A percentile compares a stretch with the other conserved stretches of the same genome.
phyloP scores from a whole-genome alignment of 352 stramenopile species.

The Globisporangium perplexum region DNA sequence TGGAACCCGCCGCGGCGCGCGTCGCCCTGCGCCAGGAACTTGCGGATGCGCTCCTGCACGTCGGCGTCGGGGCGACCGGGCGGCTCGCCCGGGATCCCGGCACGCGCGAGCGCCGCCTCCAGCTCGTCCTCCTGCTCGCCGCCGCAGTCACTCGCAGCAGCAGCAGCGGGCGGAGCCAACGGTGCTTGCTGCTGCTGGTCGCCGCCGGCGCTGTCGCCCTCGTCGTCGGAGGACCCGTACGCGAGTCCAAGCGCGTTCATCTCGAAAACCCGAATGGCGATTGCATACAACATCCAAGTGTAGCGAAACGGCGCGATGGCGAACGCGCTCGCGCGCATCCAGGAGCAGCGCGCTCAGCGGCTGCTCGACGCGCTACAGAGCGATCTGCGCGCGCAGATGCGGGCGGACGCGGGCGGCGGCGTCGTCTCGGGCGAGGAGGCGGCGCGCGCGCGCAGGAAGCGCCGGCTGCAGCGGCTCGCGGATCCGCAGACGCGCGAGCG shows the following conservation, averaged over 20 bases:
- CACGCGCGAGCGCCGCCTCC: slow-evolving; percentile 27
- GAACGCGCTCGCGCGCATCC: slow-evolving; percentile 61
- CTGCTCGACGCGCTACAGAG: slow-evolving; percentile 53
- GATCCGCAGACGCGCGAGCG: slow-evolving; percentile 39
- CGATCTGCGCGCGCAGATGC: slow-evolving; percentile 53
- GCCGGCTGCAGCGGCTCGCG: slow-evolving; percentile 35
- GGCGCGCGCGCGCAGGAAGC: slow-evolving; percentile 33
- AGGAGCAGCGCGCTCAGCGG: slow-evolving; percentile 52
- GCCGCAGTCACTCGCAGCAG: background rate
- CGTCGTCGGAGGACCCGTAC: slow-evolving; percentile 33
- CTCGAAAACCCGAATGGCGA: too few relatives aligned
- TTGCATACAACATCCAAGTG: background rate
- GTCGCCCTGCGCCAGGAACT: slow-evolving; percentile 44
- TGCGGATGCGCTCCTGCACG: slow-evolving; percentile 59
- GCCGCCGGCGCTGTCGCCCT: slow-evolving; percentile 10
- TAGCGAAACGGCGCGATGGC: slow-evolving; percentile 4
- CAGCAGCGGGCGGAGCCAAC: too few relatives aligned
- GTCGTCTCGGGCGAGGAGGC: slow-evolving; percentile 18
- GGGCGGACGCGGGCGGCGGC: slow-evolving; percentile 40
- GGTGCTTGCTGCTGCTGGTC: background rate
- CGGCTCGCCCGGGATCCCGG: slow-evolving; percentile 37
- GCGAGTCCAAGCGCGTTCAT: slow-evolving; percentile 34
- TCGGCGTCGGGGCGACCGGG: slow-evolving; percentile 16
- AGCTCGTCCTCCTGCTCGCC: slow-evolving; percentile 12
- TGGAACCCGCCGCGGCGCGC: slow-evolving; percentile 41